Evolutionary conservation across 257 asterid species (phyloP).

Genomic region (Ajuga chamaepitys): DNA sequence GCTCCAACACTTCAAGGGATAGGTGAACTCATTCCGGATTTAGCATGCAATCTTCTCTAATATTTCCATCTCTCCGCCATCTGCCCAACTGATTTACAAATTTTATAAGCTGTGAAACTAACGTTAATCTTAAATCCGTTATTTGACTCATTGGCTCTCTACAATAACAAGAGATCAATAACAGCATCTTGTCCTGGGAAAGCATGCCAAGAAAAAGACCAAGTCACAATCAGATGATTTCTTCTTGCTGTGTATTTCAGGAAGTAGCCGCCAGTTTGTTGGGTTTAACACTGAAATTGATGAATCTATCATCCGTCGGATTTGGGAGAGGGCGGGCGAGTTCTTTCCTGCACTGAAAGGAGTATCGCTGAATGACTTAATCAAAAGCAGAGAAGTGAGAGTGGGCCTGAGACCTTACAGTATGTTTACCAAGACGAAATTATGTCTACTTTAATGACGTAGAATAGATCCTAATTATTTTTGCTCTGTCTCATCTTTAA

Average conservation of each 20-base stretch:
- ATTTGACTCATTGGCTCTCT: neutral
- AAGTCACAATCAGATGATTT: neutral
- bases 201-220: neutral
- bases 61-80: neutral
- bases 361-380: slow-evolving; percentile 48
- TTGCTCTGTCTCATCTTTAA: slow-evolving; percentile 7
- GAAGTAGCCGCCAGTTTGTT: slow-evolving; percentile 89
- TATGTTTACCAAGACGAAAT: slow-evolving; percentile 36
- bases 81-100: neutral
- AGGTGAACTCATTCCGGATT: neutral
- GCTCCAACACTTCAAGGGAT: neutral
- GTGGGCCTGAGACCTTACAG: slow-evolving; percentile 95
- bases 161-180: too few relatives aligned
- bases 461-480: neutral
- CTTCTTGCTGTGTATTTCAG: slow-evolving; percentile 37
- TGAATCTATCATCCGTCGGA: slow-evolving; percentile 54
- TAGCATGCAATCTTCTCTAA: neutral
- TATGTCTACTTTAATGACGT: neutral
- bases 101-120: neutral
- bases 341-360: slow-evolving; percentile 65
- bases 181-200: neutral
- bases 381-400: slow-evolving; percentile 64
- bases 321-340: slow-evolving; percentile 81
- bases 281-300: slow-evolving; percentile 71
- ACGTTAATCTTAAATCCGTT: neutral